Percentiles rank a stretch among this genome's conserved stretches.
These are phyloP conservation scores for Dactylellina haptotyla DNA, from an alignment of 2,329 filamentous ascomycete genomes.

Conservation along the genomic window DNA sequence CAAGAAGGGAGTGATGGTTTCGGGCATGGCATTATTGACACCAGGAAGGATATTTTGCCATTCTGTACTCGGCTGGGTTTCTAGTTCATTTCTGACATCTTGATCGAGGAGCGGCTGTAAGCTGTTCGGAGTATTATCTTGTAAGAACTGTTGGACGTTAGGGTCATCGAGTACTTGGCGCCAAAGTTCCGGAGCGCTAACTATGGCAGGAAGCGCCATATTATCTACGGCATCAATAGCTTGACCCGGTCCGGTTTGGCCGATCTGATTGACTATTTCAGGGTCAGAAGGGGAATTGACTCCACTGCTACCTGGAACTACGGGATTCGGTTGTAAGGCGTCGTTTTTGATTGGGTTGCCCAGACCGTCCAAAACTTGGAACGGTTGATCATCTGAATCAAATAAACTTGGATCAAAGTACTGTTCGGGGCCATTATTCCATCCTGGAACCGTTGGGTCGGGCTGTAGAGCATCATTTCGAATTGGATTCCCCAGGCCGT, in stretches of 20 bases:
- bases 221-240: conserved; percentile 9
- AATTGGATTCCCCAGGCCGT: conserved; percentile 6
- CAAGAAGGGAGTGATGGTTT: background rate
- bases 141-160: conserved; percentile 23
- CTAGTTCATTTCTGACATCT: background rate
- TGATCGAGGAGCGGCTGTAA: conserved; percentile 24
- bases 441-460: background rate
- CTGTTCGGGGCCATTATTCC: background rate
- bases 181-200: conserved; percentile 29
- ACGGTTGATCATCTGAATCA: background rate
- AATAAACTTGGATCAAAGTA: conserved; percentile 4
- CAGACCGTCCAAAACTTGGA: conserved; percentile 2
- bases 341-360: conserved; percentile 2
- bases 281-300: background rate
- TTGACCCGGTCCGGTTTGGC: conserved; percentile 7
- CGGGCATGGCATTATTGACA: conserved; percentile 8
- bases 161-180: conserved; percentile 18
- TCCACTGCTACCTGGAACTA: background rate
- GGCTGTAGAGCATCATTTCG: conserved; percentile 7
- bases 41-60: conserved; percentile 6
- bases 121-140: conserved; percentile 11
- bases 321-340: conserved; percentile 5
- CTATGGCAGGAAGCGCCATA: conserved; percentile 7
- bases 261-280: conserved; percentile 12
- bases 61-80: conserved; percentile 5